phyloP scores from a whole-genome alignment of 2,329 filamentous ascomycete genomes.

The Podosphaera aphanis region DNA sequence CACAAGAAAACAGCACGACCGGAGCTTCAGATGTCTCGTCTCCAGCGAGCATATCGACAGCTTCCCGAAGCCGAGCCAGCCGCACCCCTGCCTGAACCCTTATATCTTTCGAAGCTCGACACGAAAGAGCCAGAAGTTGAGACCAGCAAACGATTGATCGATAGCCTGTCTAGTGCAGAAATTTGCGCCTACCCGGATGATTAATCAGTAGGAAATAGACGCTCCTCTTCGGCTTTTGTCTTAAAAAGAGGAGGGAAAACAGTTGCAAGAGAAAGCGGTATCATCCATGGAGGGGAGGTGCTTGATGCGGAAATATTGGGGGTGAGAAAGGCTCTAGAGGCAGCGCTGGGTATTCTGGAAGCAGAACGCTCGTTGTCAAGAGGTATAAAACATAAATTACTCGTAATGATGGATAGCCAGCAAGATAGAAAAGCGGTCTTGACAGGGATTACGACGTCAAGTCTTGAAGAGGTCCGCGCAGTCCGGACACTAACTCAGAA shows the following conservation, averaged over 20 bases:
- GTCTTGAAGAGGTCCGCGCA: neutral
- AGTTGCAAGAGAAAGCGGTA: neutral
- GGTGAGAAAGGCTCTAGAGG: neutral
- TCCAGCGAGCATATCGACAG: too few species aligned
- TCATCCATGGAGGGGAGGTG: neutral
- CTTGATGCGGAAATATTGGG: neutral
- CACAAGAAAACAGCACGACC: too few species aligned
- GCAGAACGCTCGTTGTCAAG: neutral
- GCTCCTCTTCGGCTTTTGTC: neutral
- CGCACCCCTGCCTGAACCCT: too few species aligned
- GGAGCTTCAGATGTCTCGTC: too few species aligned
- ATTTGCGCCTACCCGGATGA: neutral
- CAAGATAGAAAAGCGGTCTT: neutral
- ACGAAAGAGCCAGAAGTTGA: too few species aligned
- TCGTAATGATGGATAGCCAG: neutral
- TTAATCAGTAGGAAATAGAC: neutral
- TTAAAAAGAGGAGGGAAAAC: neutral
- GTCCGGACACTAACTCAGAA: neutral
- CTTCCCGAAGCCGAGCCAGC: too few species aligned
- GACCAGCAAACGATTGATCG: too few species aligned
- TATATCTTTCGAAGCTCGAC: too few species aligned
- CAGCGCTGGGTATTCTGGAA: neutral
- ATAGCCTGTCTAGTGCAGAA: too few species aligned
- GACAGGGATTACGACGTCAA: neutral
- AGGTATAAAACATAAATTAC: neutral